Conservation (phyloP, 345 rosid species). For the Kandelia obovata region DNA sequence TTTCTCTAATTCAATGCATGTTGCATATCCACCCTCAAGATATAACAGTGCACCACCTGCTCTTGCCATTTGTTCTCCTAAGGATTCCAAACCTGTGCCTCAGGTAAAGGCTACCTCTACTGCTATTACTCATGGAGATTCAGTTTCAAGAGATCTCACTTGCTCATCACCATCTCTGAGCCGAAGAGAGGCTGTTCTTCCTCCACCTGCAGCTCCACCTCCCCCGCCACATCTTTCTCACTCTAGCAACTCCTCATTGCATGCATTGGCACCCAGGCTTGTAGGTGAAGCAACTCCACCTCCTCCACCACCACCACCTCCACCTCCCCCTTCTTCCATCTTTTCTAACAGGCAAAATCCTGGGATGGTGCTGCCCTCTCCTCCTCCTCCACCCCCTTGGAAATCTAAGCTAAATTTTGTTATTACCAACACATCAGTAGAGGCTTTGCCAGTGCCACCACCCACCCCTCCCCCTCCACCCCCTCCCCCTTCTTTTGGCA, state of each 20-base stretch:
- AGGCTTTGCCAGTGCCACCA: conserved; percentile 1
- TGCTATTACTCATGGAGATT: conserved; percentile 20
- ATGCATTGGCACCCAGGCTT: conserved; percentile 1
- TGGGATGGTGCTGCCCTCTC: conserved; percentile 39
- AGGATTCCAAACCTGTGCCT: conserved; percentile 43
- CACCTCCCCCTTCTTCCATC: conserved; percentile 49
- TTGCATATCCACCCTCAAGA: conserved; percentile 71
- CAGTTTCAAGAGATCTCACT: conserved; percentile 37
- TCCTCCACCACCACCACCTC: conserved; percentile 45
- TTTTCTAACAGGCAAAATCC: conserved; percentile 28
- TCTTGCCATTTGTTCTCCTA: conserved; percentile 47
- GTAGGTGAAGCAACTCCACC: background rate
- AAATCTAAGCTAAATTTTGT: background rate
- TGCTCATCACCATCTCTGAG: conserved; percentile 39
- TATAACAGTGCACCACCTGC: conserved; percentile 77
- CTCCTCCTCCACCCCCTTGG: conserved; percentile 33
- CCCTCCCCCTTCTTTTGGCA: conserved; percentile 5
- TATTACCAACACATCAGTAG: background rate
- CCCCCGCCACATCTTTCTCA: conserved; percentile 13
- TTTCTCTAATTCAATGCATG: conserved; percentile 71
- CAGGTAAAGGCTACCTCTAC: conserved; percentile 34
- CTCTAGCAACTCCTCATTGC: background rate
- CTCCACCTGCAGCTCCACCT: conserved; percentile 29
- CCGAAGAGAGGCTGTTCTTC: conserved; percentile 25
- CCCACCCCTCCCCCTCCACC: conserved; percentile 17